phyloP scores from a whole-genome alignment of 164 flowering plant species.

The Macadamia integrifolia region DNA sequence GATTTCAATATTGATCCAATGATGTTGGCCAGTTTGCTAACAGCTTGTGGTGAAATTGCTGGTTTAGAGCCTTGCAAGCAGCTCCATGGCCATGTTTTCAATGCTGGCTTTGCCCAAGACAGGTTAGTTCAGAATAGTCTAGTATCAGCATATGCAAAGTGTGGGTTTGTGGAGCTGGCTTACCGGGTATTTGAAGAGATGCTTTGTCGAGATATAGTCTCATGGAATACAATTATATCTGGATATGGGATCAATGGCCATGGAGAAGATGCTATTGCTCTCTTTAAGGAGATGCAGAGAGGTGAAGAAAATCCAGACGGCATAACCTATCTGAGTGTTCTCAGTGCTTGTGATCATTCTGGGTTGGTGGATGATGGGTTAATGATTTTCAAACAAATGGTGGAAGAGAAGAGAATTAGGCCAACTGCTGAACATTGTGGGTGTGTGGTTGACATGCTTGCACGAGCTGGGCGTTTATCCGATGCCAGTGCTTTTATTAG shows the following conservation, averaged over 20 bases:
- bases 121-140: conserved; percentile 29
- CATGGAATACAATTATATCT: neutral
- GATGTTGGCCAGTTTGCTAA: conserved; percentile 16
- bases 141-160: conserved; percentile 29
- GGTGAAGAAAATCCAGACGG: conserved; percentile 22
- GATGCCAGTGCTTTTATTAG: conserved; percentile 23
- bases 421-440: too few relatives aligned
- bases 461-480: conserved; percentile 28
- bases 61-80: conserved; percentile 29
- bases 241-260: conserved; percentile 40
- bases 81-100: conserved; percentile 26
- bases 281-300: conserved; percentile 30
- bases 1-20: conserved; percentile 20
- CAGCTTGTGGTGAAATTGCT: conserved; percentile 32
- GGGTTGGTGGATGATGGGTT: conserved; percentile 37
- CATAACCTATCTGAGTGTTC: conserved; percentile 25
- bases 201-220: neutral
- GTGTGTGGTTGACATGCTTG: too few relatives aligned
- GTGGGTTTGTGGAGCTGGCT: conserved; percentile 28
- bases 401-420: conserved; percentile 18
- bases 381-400: conserved; percentile 26
- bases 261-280: conserved; percentile 29
- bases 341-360: conserved; percentile 43
- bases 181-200: conserved; percentile 25
- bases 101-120: conserved; percentile 20